Evolutionary conservation across 2,329 filamentous ascomycete genomes (phyloP).

Genomic region (Cladophialophora chaetospira): DNA sequence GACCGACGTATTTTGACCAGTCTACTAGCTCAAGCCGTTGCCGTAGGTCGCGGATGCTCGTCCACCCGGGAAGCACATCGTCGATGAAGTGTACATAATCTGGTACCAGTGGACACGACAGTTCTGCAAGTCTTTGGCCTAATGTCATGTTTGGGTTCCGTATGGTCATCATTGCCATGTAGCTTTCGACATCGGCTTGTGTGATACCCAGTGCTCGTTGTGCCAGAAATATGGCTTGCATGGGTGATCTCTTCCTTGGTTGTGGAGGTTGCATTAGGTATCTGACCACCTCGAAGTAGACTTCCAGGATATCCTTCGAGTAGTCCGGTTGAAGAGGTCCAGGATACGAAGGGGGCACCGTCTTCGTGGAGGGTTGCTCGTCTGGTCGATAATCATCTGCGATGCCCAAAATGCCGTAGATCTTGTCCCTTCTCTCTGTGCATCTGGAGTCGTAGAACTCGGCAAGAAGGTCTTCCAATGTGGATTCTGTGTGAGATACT

Average conservation of each 20-base stretch:
- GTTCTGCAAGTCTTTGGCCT: background rate
- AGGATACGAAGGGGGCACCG: background rate
- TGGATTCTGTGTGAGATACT: constrained; percentile 20
- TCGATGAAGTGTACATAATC: constrained; percentile 27
- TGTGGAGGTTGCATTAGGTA: constrained; percentile 14
- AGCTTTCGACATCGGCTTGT: constrained; percentile 14
- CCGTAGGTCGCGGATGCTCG: constrained; percentile 28
- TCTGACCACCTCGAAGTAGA: constrained; percentile 28
- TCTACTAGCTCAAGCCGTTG: constrained; percentile 28
- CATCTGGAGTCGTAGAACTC: constrained; percentile 33
- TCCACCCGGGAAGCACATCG: constrained; percentile 26
- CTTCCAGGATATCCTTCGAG: constrained; percentile 29
- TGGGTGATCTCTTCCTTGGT: background rate
- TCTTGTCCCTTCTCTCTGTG: constrained; percentile 30
- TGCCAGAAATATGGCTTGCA: constrained; percentile 16
- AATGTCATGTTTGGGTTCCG: background rate
- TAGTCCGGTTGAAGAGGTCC: constrained; percentile 27
- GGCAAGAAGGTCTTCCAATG: constrained; percentile 27
- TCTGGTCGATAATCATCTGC: constrained; percentile 27
- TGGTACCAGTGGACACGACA: constrained; percentile 13
- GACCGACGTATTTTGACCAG: constrained; percentile 31
- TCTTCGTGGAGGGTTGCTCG: background rate
- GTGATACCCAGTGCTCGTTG: constrained; percentile 14
- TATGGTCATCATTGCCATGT: background rate
- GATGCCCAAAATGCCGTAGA: constrained; percentile 33